phyloP scores from a whole-genome alignment of 1,284 basidiomycete species.

The Inonotus obliquus region DNA sequence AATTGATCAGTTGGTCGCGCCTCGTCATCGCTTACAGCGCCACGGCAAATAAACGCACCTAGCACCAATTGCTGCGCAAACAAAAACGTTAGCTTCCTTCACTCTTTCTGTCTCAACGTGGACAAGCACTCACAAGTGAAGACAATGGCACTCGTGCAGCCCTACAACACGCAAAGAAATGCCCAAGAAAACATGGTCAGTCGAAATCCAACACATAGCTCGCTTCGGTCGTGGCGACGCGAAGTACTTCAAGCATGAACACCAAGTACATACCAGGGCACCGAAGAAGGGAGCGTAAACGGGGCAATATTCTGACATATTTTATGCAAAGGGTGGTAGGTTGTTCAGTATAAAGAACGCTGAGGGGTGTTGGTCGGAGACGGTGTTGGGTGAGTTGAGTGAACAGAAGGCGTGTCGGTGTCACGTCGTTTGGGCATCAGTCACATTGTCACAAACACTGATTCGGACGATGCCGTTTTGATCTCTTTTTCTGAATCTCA shows the following conservation, averaged over 20 bases:
- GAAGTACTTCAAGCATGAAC: background rate
- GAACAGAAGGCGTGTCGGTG: background rate
- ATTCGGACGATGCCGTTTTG: background rate
- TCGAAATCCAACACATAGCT: background rate
- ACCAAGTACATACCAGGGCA: conserved; percentile 69
- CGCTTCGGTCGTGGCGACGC: conserved; percentile 11
- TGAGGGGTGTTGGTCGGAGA: background rate
- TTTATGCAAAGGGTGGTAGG: conserved; percentile 24
- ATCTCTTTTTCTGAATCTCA: background rate
- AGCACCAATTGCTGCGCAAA: conserved; percentile 58
- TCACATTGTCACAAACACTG: background rate
- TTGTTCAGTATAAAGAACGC: background rate
- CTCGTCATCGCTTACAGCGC: conserved; percentile 13
- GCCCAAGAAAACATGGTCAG: background rate
- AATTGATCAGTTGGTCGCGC: conserved; percentile 7
- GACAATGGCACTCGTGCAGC: conserved; percentile 94
- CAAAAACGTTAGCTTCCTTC: conserved; percentile 6
- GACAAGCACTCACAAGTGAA: conserved; percentile 80
- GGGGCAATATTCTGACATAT: conserved; percentile 86
- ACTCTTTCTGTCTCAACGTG: background rate
- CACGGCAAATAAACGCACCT: conserved; percentile 41
- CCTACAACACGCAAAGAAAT: conserved; percentile 42
- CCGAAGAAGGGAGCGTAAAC: conserved; percentile 98
- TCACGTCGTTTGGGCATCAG: background rate
- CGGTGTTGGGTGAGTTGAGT: background rate